Evolutionary conservation across 2,329 filamentous ascomycete genomes (phyloP).

Genomic region (Nemania abortiva): DNA sequence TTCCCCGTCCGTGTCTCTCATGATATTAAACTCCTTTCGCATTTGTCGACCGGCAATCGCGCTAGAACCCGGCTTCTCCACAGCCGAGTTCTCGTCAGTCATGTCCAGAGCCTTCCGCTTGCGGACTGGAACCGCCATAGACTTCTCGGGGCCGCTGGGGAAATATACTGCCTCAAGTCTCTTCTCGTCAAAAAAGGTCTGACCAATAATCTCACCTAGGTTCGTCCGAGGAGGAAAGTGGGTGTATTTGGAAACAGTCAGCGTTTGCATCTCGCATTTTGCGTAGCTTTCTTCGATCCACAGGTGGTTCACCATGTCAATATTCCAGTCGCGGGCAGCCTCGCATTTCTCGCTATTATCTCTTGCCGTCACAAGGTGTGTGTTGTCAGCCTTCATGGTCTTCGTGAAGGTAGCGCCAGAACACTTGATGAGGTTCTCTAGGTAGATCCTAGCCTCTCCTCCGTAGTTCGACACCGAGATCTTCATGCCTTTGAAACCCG

Average conservation of each 20-base stretch:
- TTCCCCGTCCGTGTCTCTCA: slow-evolving; percentile 58
- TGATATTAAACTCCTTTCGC: slow-evolving; percentile 58
- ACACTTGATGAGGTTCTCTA: slow-evolving; percentile 90
- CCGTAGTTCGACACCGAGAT: slow-evolving; percentile 98
- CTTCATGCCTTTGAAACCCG: slow-evolving; percentile 79
- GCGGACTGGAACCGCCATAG: slow-evolving; percentile 58
- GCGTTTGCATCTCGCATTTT: slow-evolving; percentile 79
- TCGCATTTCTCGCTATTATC: slow-evolving; percentile 91
- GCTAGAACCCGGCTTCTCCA: slow-evolving; percentile 61
- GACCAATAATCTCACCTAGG: slow-evolving; percentile 90
- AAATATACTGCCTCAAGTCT: slow-evolving; percentile 75
- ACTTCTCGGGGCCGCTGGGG: slow-evolving; percentile 67
- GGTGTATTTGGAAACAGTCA: slow-evolving; percentile 81
- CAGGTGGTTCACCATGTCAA: slow-evolving; percentile 90
- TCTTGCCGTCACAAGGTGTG: slow-evolving; percentile 92
- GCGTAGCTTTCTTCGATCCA: slow-evolving; percentile 99
- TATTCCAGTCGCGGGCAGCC: slow-evolving; percentile 91
- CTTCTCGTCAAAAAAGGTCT: slow-evolving; percentile 80
- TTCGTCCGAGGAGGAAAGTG: slow-evolving; percentile 92
- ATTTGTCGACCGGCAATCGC: slow-evolving; percentile 58
- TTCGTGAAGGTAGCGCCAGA: slow-evolving; percentile 91
- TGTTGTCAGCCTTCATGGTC: slow-evolving; percentile 95
- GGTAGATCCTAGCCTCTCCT: slow-evolving; percentile 90
- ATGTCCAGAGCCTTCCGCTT: slow-evolving; percentile 64
- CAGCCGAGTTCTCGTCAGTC: slow-evolving; percentile 64